Conservation (phyloP, 192 early-diverging fungal genomes). For the Coemansia sp. region DNA sequence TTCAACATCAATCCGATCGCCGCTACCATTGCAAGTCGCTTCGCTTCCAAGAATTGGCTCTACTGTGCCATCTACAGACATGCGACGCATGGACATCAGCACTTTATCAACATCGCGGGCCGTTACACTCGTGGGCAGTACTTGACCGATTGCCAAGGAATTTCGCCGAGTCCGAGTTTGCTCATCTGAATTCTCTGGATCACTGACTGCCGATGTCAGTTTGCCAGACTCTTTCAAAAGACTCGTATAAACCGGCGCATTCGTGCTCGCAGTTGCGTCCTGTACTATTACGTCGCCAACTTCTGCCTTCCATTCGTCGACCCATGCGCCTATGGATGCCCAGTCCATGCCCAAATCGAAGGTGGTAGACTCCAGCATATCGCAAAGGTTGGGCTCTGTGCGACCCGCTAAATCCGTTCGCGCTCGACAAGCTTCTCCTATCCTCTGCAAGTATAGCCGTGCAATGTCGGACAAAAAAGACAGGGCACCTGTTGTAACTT, state of each 20-base stretch:
- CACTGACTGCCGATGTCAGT: background rate
- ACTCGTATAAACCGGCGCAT: background rate
- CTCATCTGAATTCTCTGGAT: background rate
- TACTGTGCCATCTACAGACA: slow-evolving; percentile 5
- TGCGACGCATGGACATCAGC: background rate
- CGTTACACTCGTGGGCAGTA: background rate
- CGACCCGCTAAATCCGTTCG: slow-evolving; percentile 44
- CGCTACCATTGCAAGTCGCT: background rate
- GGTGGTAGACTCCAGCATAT: slow-evolving; percentile 27
- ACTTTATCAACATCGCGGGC: background rate
- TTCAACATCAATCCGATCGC: background rate
- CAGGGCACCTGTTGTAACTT: slow-evolving; percentile 33
- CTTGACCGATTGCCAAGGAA: background rate
- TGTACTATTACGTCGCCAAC: slow-evolving; percentile 5
- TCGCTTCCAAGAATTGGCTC: background rate
- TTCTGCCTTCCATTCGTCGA: slow-evolving; percentile 36
- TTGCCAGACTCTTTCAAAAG: background rate
- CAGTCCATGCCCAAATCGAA: slow-evolving; percentile 32
- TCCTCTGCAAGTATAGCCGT: slow-evolving; percentile 42
- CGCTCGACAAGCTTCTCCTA: slow-evolving; percentile 45
- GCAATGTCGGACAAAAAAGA: slow-evolving; percentile 37
- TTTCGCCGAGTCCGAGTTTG: slow-evolving; percentile 9
- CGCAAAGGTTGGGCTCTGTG: slow-evolving; percentile 37
- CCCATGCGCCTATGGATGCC: slow-evolving; percentile 25
- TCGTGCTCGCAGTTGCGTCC: background rate